Evolutionary conservation across 768 basidiomycete species (phyloP), one percentile per base, ranked within the genome.

Genomic region (Rubroboletus pulcherrimus): DNA sequence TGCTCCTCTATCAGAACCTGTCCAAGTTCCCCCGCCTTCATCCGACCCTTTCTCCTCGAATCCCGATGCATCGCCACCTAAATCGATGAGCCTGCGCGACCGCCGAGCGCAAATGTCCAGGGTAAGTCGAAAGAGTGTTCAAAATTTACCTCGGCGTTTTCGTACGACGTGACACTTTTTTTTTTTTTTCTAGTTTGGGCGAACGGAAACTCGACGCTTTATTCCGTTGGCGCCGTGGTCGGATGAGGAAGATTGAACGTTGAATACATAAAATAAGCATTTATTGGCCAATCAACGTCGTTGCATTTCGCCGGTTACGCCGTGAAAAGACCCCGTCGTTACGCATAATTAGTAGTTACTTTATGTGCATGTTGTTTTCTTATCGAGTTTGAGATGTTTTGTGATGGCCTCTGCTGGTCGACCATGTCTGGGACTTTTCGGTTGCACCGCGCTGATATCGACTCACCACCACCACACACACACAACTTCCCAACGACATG

Each of bases 51-150:
- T 39, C 5, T 43, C 50, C 7, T 49, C 54, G 14, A 38, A 54
- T 33, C 44, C 26, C 24, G 53, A 57, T 9, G 33, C 17, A 10
- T 67, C 70, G 1, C 56, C 66, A 17, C 61, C 54, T 17, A 64
- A 57, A 38, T 55, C 69, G 17, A 71, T 71, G 68, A 71, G 69
- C 47, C 44, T 71, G 30, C 69, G 70, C 14, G 69, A 68, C 41
- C 66, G 69, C 4, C 66, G 66, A 7, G 71, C 70, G 1, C 69
- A 71, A 24, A 70, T 71, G 41, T 61, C 59, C 17, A 47, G 40
- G 51, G 69, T 70, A 47, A 58, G 69, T 62, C 24, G 4, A 26
- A 51, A 4, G 9, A 1, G 21, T 15, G 31, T 24, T 49, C 26
- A 19, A 35, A 14, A 12, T 15, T 6, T 29, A 12, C 9, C 5